Conservation (phyloP, 108 stramenopile species). For the Cyclotella sp. region DNA sequence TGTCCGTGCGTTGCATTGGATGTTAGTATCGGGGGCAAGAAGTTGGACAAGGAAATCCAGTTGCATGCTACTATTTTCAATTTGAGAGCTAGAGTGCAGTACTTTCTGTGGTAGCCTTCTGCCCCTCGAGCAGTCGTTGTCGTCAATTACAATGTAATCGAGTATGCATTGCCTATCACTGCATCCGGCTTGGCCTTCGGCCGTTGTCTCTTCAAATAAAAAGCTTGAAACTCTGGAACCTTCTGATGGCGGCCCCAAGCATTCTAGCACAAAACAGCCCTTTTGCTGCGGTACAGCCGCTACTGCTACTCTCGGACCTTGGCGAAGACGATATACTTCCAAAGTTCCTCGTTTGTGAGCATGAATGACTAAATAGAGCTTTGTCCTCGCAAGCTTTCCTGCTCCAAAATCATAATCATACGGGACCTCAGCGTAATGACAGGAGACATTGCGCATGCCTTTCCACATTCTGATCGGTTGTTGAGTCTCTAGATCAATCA, state of each 20-base stretch:
- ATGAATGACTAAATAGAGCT: slow-evolving; percentile 76
- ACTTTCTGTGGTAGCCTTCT: background rate
- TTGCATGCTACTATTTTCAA: slow-evolving; percentile 54
- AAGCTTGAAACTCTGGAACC: slow-evolving; percentile 37
- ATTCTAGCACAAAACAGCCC: slow-evolving; percentile 41
- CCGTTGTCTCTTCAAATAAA: slow-evolving; percentile 30
- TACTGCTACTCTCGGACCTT: slow-evolving; percentile 67
- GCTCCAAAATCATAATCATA: slow-evolving; percentile 10
- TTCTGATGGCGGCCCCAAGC: slow-evolving; percentile 44
- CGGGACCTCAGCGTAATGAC: slow-evolving; percentile 68
- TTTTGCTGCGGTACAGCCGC: slow-evolving; percentile 50
- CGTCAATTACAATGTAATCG: slow-evolving; percentile 45
- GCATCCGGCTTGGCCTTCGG: background rate
- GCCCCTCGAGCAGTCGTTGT: background rate
- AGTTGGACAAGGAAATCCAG: slow-evolving; percentile 78
- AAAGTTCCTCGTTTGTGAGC: slow-evolving; percentile 69
- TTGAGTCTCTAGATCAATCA: slow-evolving; percentile 80
- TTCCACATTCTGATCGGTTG: slow-evolving; percentile 86
- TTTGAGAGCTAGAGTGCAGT: slow-evolving; percentile 17
- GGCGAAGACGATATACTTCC: slow-evolving; percentile 69
- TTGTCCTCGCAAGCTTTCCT: slow-evolving; percentile 16
- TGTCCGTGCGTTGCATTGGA: slow-evolving; percentile 59
- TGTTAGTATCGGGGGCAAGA: slow-evolving; percentile 66
- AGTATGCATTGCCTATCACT: slow-evolving; percentile 26
- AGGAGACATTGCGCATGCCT: slow-evolving; percentile 80